Percentiles rank a stretch among this genome's conserved stretches.
Evolutionary conservation across 2,329 filamentous ascomycete species (phyloP).

Genomic region (Fusarium sp.): DNA sequence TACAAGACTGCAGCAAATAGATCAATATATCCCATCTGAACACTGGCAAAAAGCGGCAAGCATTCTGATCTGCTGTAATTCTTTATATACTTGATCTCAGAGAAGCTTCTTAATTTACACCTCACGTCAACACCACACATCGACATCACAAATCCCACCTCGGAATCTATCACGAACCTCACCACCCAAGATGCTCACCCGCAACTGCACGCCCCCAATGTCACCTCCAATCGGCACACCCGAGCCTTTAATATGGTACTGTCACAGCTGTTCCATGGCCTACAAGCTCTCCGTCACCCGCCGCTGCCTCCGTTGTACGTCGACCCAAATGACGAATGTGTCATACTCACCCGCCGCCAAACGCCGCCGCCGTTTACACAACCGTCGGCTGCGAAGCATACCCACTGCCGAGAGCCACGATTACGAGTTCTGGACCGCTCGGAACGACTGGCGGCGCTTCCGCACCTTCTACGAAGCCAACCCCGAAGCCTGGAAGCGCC

Average conservation of each 20-base stretch:
- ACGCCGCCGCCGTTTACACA: background rate
- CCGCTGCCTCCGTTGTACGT: constrained; percentile 19
- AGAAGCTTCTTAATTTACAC: no score
- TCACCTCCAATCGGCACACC: background rate
- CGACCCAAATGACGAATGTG: background rate
- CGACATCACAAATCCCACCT: background rate
- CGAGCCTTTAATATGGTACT: constrained; percentile 48
- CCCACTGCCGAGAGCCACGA: constrained; percentile 37
- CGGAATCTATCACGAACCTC: background rate
- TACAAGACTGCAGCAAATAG: background rate
- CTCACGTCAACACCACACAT: background rate
- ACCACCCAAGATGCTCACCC: background rate
- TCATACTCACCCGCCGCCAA: background rate
- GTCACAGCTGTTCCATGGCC: constrained; percentile 43
- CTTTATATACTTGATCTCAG: background rate
- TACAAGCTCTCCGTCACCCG: constrained; percentile 39
- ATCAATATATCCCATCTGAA: background rate
- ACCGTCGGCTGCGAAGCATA: background rate
- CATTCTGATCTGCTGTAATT: background rate
- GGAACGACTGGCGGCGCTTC: constrained; percentile 46
- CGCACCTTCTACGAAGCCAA: background rate
- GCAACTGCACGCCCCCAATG: constrained; percentile 1
- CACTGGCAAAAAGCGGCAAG: background rate
- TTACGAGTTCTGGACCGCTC: constrained; percentile 45
- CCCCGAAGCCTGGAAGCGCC: constrained; percentile 15